Evolutionary conservation across 495 filamentous ascomycete genomes (phyloP).

Genomic region (Neurospora tetraspora): DNA sequence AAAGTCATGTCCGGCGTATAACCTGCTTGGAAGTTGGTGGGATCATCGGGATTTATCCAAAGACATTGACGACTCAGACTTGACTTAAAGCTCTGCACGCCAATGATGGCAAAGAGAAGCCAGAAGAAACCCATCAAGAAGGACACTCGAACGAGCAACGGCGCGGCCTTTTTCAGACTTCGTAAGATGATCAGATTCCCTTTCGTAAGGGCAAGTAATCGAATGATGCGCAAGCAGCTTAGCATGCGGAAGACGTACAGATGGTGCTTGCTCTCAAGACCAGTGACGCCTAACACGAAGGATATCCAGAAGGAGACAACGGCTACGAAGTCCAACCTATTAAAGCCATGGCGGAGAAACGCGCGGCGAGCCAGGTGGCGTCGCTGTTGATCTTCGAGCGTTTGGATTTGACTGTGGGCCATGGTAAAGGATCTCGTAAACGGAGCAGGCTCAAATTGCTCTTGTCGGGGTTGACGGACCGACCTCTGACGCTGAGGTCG

Average conservation of each 20-base stretch:
- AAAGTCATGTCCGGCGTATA: constrained; percentile 56
- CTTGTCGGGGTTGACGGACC: constrained; percentile 32
- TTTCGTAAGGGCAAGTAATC: constrained; percentile 79
- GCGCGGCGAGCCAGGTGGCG: constrained; percentile 79
- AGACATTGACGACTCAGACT: constrained; percentile 81
- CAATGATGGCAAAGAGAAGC: constrained; percentile 94
- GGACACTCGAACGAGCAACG: constrained; percentile 86
- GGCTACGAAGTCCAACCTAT: constrained; percentile 89
- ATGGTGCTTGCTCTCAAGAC: constrained; percentile 55
- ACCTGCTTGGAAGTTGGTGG: constrained; percentile 27
- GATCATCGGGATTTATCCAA: constrained; percentile 59
- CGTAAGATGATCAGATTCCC: constrained; percentile 90
- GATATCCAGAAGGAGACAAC: constrained; percentile 95
- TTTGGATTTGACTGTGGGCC: constrained; percentile 34
- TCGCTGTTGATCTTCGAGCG: constrained; percentile 72
- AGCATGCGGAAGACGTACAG: constrained; percentile 93
- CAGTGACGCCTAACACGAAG: constrained; percentile 58
- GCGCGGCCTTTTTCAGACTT: constrained; percentile 91
- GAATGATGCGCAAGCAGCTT: constrained; percentile 82
- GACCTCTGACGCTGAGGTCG: constrained; percentile 65
- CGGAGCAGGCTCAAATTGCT: constrained; percentile 48
- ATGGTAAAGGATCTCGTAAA: constrained; percentile 79
- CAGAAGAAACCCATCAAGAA: constrained; percentile 98
- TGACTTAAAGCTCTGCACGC: constrained; percentile 95
- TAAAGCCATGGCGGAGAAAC: constrained; percentile 90